Base-by-base conservation (phyloP, 2,329 filamentous ascomycete genomes). In the Cercospora sp. region DNA sequence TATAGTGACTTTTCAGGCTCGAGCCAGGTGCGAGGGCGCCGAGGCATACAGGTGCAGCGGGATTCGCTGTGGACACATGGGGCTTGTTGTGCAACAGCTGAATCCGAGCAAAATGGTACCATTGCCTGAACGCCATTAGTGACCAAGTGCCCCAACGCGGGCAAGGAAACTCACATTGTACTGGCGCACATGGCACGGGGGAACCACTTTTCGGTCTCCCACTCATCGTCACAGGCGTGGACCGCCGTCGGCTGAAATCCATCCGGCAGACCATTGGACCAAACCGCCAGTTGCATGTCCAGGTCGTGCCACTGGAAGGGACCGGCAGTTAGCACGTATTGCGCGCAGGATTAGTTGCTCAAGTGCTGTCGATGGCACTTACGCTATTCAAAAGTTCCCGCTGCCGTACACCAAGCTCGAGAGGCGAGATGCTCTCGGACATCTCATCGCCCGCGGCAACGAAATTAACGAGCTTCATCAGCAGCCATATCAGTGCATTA, bases 391-490 rank as follows among this genome's bases (percentile, higher is more conserved):
- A 80, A 30, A 83, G 78, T 65, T 80, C 82, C 73, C 84, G 83
- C 79, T 83, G 85, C 70, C 80, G 83, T 68, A 81, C 83, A 32
- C 77, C 85, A 65, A 79, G 78, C 80, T 80, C 77, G 77, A 78
- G 66, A 75, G 77, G 71, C 74, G 75, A 70, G 74, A 78, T 60
- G 78, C 77, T 74, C 10, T 75, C 69, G 2, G 78, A 81, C 2
- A 86, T 79, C 3, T 84, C 82, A 66, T 88, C 87, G 1, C 85
- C 86, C 1, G 83, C 82, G 1, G 85, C 87, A 65, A 90, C 85
- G 74, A 86, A 89, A 74, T 91, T 90, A 62, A 89, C 85, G 4
- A 90, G 84, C 72, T 90, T 90, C 6, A 87, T 86, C 67, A 89
- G 82, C 8, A 91, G 83, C 88, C 88, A 91, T 5, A 90, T 84